These are phyloP conservation scores for Saccharomyces pastorianus DNA, from an alignment of 1,139 yeast genomes.

Conservation along the genomic window DNA sequence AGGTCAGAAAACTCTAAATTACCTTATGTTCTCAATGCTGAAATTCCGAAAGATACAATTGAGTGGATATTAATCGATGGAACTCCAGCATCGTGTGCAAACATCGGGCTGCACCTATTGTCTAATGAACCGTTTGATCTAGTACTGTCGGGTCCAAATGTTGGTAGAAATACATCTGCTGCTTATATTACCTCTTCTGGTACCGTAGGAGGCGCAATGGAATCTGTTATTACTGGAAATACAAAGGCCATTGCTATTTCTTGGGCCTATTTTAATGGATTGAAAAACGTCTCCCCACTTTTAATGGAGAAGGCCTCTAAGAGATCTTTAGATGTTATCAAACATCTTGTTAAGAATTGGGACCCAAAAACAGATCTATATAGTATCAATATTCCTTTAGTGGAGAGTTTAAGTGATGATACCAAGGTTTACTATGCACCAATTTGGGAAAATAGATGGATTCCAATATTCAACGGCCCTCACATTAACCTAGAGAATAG, in stretches of 20 bases:
- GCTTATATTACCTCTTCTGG: slow-evolving; percentile 86
- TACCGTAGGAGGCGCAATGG: slow-evolving; percentile 97
- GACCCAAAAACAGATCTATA: slow-evolving; percentile 55
- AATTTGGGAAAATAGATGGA: slow-evolving; percentile 73
- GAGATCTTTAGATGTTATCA: slow-evolving; percentile 54
- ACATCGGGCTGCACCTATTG: slow-evolving; percentile 76
- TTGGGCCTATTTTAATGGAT: slow-evolving; percentile 57
- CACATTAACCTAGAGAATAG: slow-evolving; percentile 24
- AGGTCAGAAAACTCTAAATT: slow-evolving; percentile 10
- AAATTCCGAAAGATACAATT: slow-evolving; percentile 37
- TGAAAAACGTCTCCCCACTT: slow-evolving; percentile 44
- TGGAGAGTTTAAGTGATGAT: slow-evolving; percentile 39
- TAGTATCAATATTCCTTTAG: slow-evolving; percentile 76
- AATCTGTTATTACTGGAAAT: slow-evolving; percentile 69
- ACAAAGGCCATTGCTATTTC: slow-evolving; percentile 71
- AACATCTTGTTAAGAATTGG: slow-evolving; percentile 55
- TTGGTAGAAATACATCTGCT: slow-evolving; percentile 88
- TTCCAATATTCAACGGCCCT: slow-evolving; percentile 43
- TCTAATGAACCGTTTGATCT: slow-evolving; percentile 63
- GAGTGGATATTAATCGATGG: slow-evolving; percentile 88
- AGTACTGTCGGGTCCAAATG: slow-evolving; percentile 90
- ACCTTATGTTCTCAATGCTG: slow-evolving; percentile 17
- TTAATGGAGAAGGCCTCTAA: slow-evolving; percentile 60
- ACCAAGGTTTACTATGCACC: slow-evolving; percentile 70
- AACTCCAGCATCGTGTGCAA: slow-evolving; percentile 94